phyloP scores from a whole-genome alignment of 140 eudicot species.

The Erigeron philadelphicus region DNA sequence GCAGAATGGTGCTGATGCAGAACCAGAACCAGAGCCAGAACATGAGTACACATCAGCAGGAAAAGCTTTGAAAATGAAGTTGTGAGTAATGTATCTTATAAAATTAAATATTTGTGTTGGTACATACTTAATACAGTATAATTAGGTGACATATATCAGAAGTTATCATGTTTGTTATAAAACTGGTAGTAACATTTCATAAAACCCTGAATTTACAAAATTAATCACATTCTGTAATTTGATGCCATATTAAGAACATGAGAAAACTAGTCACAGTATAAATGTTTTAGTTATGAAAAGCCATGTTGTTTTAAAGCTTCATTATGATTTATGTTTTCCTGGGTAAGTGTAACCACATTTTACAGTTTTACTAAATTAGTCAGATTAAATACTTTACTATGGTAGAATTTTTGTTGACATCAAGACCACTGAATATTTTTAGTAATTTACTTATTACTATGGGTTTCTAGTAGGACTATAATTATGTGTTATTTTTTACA shows the following conservation, averaged over 20 bases:
- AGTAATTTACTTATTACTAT: background rate
- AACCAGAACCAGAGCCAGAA: constrained; percentile 61
- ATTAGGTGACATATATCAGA: background rate
- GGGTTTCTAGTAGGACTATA: background rate
- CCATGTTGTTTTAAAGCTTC: background rate
- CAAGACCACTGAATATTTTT: background rate
- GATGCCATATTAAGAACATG: background rate
- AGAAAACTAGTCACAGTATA: background rate
- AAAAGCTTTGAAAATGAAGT: constrained; percentile 68
- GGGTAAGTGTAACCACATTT: background rate
- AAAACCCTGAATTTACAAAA: background rate
- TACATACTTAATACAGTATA: background rate
- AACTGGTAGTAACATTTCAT: background rate
- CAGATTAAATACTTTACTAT: background rate
- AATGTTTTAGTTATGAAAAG: background rate
- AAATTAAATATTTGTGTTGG: constrained; percentile 7
- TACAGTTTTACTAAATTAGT: background rate
- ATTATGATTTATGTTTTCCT: background rate
- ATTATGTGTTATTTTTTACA: constrained; percentile 28
- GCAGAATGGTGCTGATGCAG: constrained; percentile 60
- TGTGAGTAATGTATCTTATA: constrained; percentile 49
- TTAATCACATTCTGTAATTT: background rate
- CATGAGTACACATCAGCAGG: constrained; percentile 83
- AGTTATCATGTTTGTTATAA: background rate
- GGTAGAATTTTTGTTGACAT: background rate